These are phyloP conservation scores for Pyronema omphalodes DNA, from an alignment of 495 filamentous ascomycete species.

Conservation along the genomic window DNA sequence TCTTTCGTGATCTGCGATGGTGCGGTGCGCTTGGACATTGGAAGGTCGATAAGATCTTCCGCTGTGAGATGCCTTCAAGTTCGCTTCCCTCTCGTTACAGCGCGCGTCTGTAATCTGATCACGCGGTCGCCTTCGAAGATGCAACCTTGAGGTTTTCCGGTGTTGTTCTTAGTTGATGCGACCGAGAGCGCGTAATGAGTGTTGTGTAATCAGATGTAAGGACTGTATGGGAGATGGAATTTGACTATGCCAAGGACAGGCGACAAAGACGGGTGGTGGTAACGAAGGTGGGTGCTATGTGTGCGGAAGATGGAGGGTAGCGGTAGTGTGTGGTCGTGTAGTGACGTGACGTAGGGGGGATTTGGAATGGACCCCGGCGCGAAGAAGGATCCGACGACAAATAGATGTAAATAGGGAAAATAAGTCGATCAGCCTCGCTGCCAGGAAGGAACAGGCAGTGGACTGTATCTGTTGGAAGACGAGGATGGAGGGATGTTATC, in stretches of 20 bases:
- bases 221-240: neutral
- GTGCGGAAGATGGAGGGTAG: neutral
- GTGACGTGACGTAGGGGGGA: constrained; percentile 2
- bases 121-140: neutral
- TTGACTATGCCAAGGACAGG: neutral
- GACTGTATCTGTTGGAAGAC: too few relatives aligned
- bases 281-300: neutral
- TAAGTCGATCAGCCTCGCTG: too few relatives aligned
- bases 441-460: too few relatives aligned
- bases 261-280: neutral
- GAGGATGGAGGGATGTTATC: too few relatives aligned
- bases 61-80: neutral
- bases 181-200: neutral
- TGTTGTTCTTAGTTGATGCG: neutral
- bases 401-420: too few relatives aligned
- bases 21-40: constrained; percentile 20
- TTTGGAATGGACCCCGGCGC: neutral
- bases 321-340: neutral
- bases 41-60: neutral
- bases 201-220: neutral
- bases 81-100: neutral
- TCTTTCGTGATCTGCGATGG: constrained; percentile 23
- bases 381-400: neutral
- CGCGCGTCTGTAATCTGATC: neutral
- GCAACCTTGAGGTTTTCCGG: too few relatives aligned